Evolutionary conservation across 1,284 basidiomycete genomes (phyloP).

Genomic region (Mrakiaceae sp.): DNA sequence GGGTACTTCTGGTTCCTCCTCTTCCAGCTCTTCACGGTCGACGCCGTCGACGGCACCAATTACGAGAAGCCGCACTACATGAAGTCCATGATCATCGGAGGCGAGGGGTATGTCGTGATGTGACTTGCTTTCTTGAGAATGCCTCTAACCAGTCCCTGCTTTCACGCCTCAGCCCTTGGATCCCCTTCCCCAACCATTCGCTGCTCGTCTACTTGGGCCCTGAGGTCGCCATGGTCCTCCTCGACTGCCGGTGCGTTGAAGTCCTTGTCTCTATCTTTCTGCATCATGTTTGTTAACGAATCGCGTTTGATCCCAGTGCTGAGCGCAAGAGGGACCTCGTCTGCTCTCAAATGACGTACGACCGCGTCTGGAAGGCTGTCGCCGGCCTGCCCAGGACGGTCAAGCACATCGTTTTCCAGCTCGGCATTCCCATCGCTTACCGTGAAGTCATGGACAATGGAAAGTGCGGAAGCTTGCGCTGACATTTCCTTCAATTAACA

Average conservation of each 20-base stretch:
- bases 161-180: conserved; percentile 37
- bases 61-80: conserved; percentile 50
- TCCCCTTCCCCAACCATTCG: conserved; percentile 67
- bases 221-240: conserved; percentile 54
- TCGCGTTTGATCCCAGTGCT: conserved; percentile 42
- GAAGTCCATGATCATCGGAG: conserved; percentile 63
- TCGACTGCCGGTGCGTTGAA: conserved; percentile 64
- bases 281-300: too few relatives aligned
- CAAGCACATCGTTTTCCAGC: conserved; percentile 68
- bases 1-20: conserved; percentile 85
- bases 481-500: conserved; percentile 57
- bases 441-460: conserved; percentile 37
- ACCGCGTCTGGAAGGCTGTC: conserved; percentile 55
- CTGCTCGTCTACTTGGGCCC: conserved; percentile 45
- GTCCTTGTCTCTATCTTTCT: too few relatives aligned
- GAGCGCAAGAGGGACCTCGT: conserved; percentile 72
- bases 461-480: not conserved
- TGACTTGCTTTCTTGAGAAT: not conserved
- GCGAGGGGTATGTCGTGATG: conserved; percentile 40
- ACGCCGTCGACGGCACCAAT: conserved; percentile 59
- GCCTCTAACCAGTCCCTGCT: not conserved
- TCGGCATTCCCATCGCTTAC: conserved; percentile 44
- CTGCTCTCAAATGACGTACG: conserved; percentile 59
- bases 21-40: conserved; percentile 73
- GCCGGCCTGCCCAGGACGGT: conserved; percentile 48